Base-by-base conservation (phyloP, 192 early-diverging fungal species). In the Coemansia erecta region DNA sequence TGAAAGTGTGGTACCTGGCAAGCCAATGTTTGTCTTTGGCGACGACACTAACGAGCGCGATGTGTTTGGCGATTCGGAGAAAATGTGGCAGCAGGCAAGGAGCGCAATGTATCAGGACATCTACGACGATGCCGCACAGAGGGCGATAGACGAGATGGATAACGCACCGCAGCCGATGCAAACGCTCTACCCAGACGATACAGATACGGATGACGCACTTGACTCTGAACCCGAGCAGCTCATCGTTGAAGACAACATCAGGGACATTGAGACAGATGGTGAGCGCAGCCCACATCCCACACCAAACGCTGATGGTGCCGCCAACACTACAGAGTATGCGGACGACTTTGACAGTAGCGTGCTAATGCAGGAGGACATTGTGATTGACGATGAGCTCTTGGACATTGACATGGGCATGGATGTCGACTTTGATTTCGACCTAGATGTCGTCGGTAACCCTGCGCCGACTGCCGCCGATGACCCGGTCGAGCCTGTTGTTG, bases 31-130 rank as follows among this genome's bases (percentile, higher is more conserved):
- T 59, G 43, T 78, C 58, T 21, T 53, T 19, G 59, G 10, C 2
- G 35, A 63, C 8, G 56, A 58, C n/a, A 37, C 61, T 2, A 39
- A 53, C 13, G 61, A 62, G 51, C 69, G 66, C 11, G 66, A 78
- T 31, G 55, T 69, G 23, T 47, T 78, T 14, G 75, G 75, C 18
- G 75, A 72, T 21, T 58, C 62, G 7, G 75, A 78, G 53, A 58
- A 64, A 31, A 46, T 64, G 46, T 78, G 75, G 75, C 61, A 64
- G n/a, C 55, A 72, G 24, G 75, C 75, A 11, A 59, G 64, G 48
- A 47, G 55, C 51, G 17, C 49, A 1, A 35, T 65, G 43, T 63
- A 66, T 22, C 51, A 51, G 21, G 60, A 63, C 21, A 78, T 78
- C 12, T 56, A 59, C 31, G 66, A 78, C 37, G 62, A 64, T 22